Evolutionary conservation across 2,329 filamentous ascomycete species (phyloP), one percentile per base, ranked within the genome.

Genomic region (Pseudogymnoascus sp.): DNA sequence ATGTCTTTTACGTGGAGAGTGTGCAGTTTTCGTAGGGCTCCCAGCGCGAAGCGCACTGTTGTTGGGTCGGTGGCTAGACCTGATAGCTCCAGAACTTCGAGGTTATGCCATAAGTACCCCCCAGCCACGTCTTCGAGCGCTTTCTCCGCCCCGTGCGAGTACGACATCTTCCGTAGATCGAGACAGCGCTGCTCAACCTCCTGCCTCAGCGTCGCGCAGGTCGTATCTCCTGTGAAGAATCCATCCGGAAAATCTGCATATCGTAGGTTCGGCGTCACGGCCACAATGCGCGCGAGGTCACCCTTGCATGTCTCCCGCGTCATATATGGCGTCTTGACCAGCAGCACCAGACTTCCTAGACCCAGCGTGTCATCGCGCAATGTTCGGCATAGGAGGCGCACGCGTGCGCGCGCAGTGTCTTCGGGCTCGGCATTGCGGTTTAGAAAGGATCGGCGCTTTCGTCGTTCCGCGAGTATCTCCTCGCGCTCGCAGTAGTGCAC

Each of bases 401-500:
- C 82, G 34, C 93, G 87, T 66, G 84, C 84, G 66, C 87, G 84
- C 4, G 93, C 87, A 3, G 90, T 86, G 75, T 97, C 91, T 70
- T 93, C 87, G 7, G 90, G 88, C 65, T 92, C 86, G 66, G 87
- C 89, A 74, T 93, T 91, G 72, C 88, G 83, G 73, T 90, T 83
- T 73, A 91, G 88, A 70, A 87, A 85, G 37, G 87, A 88, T 64
- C 84, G 84, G 66, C 87, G 87, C 74, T 90, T 91, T 66, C 93
- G 88, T 74, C 84, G 87, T 69, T 93, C 90, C 62, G 90, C 85
- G 37, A 96, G 84, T 69, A 89, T 80, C 64, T 90, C 88, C 76
- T 97, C 93, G 70, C 90, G 88, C 67, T 89, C 86, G 79, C 93
- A 97, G 77, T 96, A 97, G 77, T 97, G 93, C 34, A 97, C 93